Evolutionary conservation across 2,329 filamentous ascomycete species (phyloP), one percentile per base, ranked within the genome.

Genomic region (Monascus ruber): DNA sequence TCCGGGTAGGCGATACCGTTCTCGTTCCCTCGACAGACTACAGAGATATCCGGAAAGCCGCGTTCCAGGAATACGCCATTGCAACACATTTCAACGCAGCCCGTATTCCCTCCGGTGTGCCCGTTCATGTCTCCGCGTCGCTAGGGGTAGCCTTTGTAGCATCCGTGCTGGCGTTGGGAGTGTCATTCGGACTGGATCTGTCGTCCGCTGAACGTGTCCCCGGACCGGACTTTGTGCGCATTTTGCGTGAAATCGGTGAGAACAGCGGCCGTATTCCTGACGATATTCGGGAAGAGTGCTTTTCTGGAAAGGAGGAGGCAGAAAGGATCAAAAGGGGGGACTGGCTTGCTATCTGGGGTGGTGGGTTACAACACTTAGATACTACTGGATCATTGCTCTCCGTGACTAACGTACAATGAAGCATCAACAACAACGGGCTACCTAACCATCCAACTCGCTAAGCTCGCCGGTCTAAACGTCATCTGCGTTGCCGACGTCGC

Each of bases 261-360:
- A 63, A 72, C 0, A 47, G 54, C 0, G 6, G 6, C 3, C 6
- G 6, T 6, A 62, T 86, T 2, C 74, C 82, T 0, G 47, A 60
- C 3, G 83, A 87, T 51, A 73, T 85, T 5, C 60, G 70, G 2
- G 54, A 68, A 4, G 82, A 86, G 53, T 80, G 77, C 40, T 68
- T 83, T n/a, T 55, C 68, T 0, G 69, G 71, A 0, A 74, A 81
- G 5, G 46, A 54, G 0, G 51, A 63, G 1, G 50, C 56, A 0
- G 78, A 83, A 45, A 64, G 77, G 6, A 72, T 77, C 1, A 64
- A 65, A 33, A 48, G 60, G 0, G 81, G 79, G 0, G 82, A 87
- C 43, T 86, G 80, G 74, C 61, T 87, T 31, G 77, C 76, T 1
- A 75, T 87, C 35, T 87, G 83, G 82, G 83, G 83, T 41, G 83